Conservation (phyloP, 495 filamentous ascomycete species). For the Lasiosphaeria ovina region DNA sequence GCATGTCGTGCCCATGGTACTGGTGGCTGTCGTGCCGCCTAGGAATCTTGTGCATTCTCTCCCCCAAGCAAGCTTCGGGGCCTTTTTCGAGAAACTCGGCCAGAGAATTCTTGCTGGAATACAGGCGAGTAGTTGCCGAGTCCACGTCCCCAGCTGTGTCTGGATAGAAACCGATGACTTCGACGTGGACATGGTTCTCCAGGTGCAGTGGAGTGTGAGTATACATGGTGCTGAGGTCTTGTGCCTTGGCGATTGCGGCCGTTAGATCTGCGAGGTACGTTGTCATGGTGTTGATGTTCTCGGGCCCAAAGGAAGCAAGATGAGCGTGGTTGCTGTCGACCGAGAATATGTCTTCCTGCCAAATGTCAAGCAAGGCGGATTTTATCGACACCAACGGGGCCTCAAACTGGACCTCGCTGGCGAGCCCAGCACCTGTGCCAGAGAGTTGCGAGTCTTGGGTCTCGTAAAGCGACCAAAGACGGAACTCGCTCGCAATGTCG, state of each 20-base stretch:
- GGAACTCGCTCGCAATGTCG: slow-evolving; percentile 58
- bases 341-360: slow-evolving; percentile 55
- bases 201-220: slow-evolving; percentile 48
- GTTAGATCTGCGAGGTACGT: slow-evolving; percentile 52
- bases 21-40: slow-evolving; percentile 6
- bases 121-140: slow-evolving; percentile 45
- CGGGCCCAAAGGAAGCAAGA: slow-evolving; percentile 55
- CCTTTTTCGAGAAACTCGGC: slow-evolving; percentile 49
- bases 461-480: slow-evolving; percentile 67
- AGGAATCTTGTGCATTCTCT: slow-evolving; percentile 37
- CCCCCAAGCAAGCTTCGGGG: slow-evolving; percentile 41
- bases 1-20: not conserved
- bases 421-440: slow-evolving; percentile 30
- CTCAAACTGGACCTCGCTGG: slow-evolving; percentile 43
- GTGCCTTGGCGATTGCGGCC: slow-evolving; percentile 43
- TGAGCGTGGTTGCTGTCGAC: slow-evolving; percentile 58
- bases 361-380: slow-evolving; percentile 54
- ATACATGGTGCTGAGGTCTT: slow-evolving; percentile 34
- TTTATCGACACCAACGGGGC: slow-evolving; percentile 63
- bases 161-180: slow-evolving; percentile 62
- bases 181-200: slow-evolving; percentile 53
- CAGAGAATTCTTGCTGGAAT: slow-evolving; percentile 51
- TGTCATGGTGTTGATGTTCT: slow-evolving; percentile 47
- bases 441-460: slow-evolving; percentile 59
- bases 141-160: slow-evolving; percentile 46